Evolutionary conservation across 148 eudicot genomes (phyloP).

Genomic region (Chenopodium album): DNA sequence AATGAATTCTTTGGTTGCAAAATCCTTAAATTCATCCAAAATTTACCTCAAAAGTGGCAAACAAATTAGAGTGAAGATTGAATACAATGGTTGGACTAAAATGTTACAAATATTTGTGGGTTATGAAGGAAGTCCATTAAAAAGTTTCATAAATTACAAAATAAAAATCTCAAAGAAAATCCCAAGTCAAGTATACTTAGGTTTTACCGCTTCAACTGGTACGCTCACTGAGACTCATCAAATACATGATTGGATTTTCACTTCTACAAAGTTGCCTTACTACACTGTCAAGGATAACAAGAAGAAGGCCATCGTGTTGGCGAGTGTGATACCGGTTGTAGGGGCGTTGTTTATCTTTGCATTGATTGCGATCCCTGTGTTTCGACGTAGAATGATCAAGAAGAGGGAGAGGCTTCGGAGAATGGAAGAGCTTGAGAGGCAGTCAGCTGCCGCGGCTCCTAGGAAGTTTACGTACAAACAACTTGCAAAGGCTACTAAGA

Average conservation of each 20-base stretch:
- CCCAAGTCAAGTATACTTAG: conserved; percentile 43
- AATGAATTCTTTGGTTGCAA: conserved; percentile 32
- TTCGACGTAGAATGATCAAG: conserved; percentile 15
- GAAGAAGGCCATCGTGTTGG: conserved; percentile 22
- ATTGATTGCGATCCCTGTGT: conserved; percentile 26
- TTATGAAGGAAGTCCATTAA: conserved; percentile 41
- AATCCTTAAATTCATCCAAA: conserved; percentile 36
- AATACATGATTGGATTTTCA: conserved; percentile 61
- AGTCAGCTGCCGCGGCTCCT: conserved; percentile 51
- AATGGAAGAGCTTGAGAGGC: conserved; percentile 46
- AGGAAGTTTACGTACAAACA: conserved; percentile 48
- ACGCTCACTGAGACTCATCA: conserved; percentile 49
- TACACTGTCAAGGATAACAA: conserved; percentile 34
- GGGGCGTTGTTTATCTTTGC: conserved; percentile 22
- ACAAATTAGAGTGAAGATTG: conserved; percentile 41
- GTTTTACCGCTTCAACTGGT: conserved; percentile 73
- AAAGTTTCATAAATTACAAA: conserved; percentile 38
- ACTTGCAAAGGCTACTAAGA: conserved; percentile 59
- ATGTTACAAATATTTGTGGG: conserved; percentile 39
- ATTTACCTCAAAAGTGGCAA: conserved; percentile 55
- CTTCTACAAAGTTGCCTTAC: conserved; percentile 37
- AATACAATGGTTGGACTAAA: conserved; percentile 54
- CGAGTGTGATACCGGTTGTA: conserved; percentile 33
- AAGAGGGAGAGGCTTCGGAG: conserved; percentile 29
- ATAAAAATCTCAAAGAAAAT: conserved; percentile 41